These are phyloP conservation scores for Phialophora verrucosa DNA, from an alignment of 2,329 filamentous ascomycete species.

Conservation along the genomic window DNA sequence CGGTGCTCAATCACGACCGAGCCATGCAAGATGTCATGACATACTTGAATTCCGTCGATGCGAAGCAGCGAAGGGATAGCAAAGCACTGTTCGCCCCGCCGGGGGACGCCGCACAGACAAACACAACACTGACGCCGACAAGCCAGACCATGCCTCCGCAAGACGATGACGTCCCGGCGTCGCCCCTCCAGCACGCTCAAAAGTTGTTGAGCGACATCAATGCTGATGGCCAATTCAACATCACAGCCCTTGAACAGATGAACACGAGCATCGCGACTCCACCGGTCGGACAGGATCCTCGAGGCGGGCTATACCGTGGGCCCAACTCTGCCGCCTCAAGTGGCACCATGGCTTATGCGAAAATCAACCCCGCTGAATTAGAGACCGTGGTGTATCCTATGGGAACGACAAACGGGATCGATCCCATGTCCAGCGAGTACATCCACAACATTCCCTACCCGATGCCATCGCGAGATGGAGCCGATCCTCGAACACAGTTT, in stretches of 20 bases:
- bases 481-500: conserved; percentile 54
- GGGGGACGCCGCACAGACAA: conserved; percentile 49
- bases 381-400: conserved; percentile 86
- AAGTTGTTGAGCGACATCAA: conserved; percentile 70
- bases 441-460: conserved; percentile 92
- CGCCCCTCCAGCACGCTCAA: conserved; percentile 70
- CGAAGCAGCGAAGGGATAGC: conserved; percentile 67
- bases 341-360: conserved; percentile 57
- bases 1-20: conserved; percentile 73
- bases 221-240: conserved; percentile 68
- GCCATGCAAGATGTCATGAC: conserved; percentile 74
- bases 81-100: conserved; percentile 52
- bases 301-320: conserved; percentile 57
- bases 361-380: conserved; percentile 60
- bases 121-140: conserved; percentile 52
- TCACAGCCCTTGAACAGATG: conserved; percentile 69
- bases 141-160: conserved; percentile 51
- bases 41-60: conserved; percentile 68
- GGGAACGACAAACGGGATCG: conserved; percentile 87
- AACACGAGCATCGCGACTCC: conserved; percentile 44
- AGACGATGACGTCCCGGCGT: conserved; percentile 67
- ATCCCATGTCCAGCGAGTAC: conserved; percentile 92
- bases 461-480: conserved; percentile 56
- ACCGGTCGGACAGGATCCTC: conserved; percentile 44
- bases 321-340: conserved; percentile 55